Conservation (phyloP, 2,329 filamentous ascomycete genomes). For the Dactylella cylindrospora region DNA sequence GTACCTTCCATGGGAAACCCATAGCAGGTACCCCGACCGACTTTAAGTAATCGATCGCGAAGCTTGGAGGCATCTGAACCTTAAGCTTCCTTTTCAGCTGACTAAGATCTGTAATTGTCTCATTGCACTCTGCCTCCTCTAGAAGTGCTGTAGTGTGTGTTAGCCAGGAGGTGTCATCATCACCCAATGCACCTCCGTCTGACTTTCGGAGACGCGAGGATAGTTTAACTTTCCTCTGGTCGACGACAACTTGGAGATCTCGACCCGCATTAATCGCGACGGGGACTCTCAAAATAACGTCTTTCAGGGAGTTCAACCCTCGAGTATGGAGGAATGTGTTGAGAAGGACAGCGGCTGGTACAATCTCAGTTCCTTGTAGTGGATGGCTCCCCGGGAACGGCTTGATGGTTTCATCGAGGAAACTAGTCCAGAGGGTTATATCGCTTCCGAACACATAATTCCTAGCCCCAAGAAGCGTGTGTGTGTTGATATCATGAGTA, state of each 20-base stretch:
- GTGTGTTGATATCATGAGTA: constrained; percentile 51
- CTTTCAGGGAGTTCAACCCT: constrained; percentile 48
- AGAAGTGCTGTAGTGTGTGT: constrained; percentile 50
- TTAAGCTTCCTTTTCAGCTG: constrained; percentile 46
- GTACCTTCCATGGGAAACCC: constrained; percentile 54
- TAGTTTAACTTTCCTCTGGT: constrained; percentile 50
- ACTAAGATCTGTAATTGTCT: constrained; percentile 49
- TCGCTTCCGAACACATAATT: constrained; percentile 49
- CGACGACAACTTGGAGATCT: constrained; percentile 52
- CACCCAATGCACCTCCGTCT: neutral
- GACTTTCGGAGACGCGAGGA: constrained; percentile 50
- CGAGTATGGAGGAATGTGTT: constrained; percentile 54
- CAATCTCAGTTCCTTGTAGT: constrained; percentile 54
- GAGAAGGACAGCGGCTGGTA: constrained; percentile 54
- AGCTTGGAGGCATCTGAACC: constrained; percentile 46
- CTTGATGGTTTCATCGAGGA: constrained; percentile 52
- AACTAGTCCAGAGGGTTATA: constrained; percentile 51
- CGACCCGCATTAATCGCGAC: constrained; percentile 51
- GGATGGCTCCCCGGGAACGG: constrained; percentile 54
- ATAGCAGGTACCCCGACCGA: constrained; percentile 54
- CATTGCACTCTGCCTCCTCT: constrained; percentile 45
- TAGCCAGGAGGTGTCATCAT: constrained; percentile 49
- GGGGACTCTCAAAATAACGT: constrained; percentile 52
- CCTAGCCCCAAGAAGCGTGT: constrained; percentile 51
- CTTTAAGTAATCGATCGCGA: constrained; percentile 53